These are phyloP conservation scores for Eucalyptus shirleyi DNA, from an alignment of 345 rosid genomes.

Conservation along the genomic window DNA sequence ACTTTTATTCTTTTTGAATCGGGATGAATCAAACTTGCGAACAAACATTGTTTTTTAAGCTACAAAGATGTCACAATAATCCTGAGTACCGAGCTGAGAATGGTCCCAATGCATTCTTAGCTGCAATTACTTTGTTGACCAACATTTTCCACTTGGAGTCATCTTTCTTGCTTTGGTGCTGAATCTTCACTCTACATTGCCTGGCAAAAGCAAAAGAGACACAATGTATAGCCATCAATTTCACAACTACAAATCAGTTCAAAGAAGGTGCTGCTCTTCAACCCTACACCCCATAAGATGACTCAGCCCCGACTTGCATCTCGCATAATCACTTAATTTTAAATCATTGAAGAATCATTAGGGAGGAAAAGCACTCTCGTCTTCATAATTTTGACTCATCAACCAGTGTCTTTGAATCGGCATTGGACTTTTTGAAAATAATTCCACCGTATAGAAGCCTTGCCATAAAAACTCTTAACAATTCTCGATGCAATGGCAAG, in stretches of 20 bases:
- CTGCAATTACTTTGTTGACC: slow-evolving; percentile 49
- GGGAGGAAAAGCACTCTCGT: not conserved
- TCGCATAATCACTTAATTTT: not conserved
- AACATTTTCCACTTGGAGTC: slow-evolving; percentile 55
- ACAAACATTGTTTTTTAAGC: not conserved
- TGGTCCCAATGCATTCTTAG: slow-evolving; percentile 44
- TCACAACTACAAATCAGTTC: not conserved
- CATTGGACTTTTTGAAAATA: too few relatives aligned
- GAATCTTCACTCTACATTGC: slow-evolving; percentile 53
- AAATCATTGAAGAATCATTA: not conserved
- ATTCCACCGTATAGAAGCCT: too few relatives aligned
- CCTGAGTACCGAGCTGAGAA: slow-evolving; percentile 18
- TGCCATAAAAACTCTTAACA: too few relatives aligned
- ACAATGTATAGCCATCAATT: not conserved
- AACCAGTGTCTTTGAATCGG: not conserved
- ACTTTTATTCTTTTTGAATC: not conserved
- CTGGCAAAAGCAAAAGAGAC: not conserved
- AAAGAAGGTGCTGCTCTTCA: not conserved
- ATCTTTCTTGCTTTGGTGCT: slow-evolving; percentile 57
- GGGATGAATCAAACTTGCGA: not conserved
- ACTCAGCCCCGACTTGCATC: not conserved
- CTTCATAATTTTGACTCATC: too few relatives aligned
- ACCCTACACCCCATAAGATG: not conserved
- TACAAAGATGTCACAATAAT: slow-evolving; percentile 1
- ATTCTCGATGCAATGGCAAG: too few relatives aligned